A percentile compares a stretch with the other conserved stretches of the same genome.
Evolutionary conservation across 1,139 yeast species (phyloP).

Genomic region (Ogataea hybrid): DNA sequence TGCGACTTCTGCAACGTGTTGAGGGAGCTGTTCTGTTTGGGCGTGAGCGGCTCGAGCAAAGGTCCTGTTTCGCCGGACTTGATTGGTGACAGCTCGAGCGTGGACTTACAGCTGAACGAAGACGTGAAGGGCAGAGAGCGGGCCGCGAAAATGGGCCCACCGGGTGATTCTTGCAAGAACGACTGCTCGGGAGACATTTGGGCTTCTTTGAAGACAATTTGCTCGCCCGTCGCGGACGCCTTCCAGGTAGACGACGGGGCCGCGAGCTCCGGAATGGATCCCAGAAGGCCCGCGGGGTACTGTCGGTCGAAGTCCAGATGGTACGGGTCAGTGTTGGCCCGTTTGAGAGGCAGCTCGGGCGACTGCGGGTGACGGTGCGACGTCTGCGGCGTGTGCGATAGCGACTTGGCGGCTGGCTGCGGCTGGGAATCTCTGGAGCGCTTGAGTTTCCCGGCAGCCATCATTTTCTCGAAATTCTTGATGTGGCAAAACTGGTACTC

Average conservation of each 20-base stretch:
- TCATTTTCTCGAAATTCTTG: constrained; percentile 34
- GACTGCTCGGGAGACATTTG: constrained; percentile 19
- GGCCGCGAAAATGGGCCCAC: constrained; percentile 17
- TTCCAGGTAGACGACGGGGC: constrained; percentile 41
- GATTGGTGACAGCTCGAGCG: constrained; percentile 61
- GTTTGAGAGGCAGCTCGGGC: constrained; percentile 8
- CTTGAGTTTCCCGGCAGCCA: constrained; percentile 10
- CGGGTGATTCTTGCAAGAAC: constrained; percentile 24
- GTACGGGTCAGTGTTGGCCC: constrained; percentile 17
- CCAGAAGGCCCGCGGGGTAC: constrained; percentile 15
- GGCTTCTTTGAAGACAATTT: constrained; percentile 28
- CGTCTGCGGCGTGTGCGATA: constrained; percentile 7
- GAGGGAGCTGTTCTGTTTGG: constrained; percentile 34
- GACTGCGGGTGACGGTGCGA: neutral
- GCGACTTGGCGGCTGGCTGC: constrained; percentile 13
- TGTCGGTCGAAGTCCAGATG: neutral
- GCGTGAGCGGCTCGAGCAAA: constrained; percentile 55
- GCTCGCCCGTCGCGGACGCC: constrained; percentile 37
- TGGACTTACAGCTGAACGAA: constrained; percentile 63
- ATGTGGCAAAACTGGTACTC: constrained; percentile 80
- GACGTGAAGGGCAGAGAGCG: constrained; percentile 36
- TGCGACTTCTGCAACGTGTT: constrained; percentile 8
- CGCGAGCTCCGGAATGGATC: constrained; percentile 37
- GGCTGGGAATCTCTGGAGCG: constrained; percentile 11
- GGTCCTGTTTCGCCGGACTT: constrained; percentile 55